phyloP scores from a whole-genome alignment of 139 green algal species.

The Coelastrella sp. region DNA sequence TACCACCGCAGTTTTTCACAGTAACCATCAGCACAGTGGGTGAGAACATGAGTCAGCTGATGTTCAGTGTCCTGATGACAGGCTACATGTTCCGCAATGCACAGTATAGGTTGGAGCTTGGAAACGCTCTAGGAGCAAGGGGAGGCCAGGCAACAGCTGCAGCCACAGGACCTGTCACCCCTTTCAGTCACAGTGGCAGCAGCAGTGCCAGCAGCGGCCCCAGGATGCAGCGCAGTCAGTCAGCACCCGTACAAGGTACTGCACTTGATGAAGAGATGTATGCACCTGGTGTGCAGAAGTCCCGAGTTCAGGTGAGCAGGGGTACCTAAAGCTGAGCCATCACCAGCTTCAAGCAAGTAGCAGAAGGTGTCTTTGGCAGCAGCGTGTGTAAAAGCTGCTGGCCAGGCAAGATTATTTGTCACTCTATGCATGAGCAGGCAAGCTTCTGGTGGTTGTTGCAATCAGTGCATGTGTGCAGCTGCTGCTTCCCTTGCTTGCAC shows the following conservation, averaged over 20 bases:
- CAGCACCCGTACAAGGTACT: neutral
- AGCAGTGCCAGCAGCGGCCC: constrained; percentile 8
- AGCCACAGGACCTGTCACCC: neutral
- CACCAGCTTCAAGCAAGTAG: neutral
- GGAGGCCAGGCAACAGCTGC: neutral
- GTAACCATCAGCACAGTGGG: constrained; percentile 78
- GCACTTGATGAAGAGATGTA: constrained; percentile 51
- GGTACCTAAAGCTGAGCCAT: neutral
- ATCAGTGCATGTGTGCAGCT: too few relatives aligned
- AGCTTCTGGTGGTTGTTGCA: too few relatives aligned
- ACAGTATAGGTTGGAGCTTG: constrained; percentile 38
- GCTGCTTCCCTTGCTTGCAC: too few relatives aligned
- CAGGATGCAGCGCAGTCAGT: constrained; percentile 28
- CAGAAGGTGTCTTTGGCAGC: neutral
- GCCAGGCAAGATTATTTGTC: too few relatives aligned
- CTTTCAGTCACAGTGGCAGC: neutral
- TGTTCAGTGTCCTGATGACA: constrained; percentile 84
- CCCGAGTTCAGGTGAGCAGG: constrained; percentile 56
- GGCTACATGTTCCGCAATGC: constrained; percentile 69
- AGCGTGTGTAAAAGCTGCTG: too few relatives aligned
- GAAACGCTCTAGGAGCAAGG: neutral
- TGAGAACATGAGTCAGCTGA: constrained; percentile 88
- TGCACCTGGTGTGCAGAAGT: constrained; percentile 72
- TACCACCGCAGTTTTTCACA: constrained; percentile 85
- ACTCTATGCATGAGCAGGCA: too few relatives aligned